Evolutionary conservation across 2,329 filamentous ascomycete species (phyloP), one percentile per base, ranked within the genome.

Genomic region (Trichoderma sp.): DNA sequence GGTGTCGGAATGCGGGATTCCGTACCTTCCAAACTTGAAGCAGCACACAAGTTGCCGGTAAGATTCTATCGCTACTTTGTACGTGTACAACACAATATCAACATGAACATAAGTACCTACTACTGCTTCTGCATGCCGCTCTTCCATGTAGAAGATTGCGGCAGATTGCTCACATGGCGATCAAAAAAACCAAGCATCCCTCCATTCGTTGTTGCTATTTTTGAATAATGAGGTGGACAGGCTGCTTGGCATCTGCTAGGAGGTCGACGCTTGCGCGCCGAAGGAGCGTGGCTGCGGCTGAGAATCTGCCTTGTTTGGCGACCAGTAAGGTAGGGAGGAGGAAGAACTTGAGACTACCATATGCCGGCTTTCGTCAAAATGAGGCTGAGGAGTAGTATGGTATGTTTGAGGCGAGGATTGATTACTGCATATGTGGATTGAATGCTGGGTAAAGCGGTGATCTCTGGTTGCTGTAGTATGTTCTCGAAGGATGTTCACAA

Each of bases 271-370:
- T n/a, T 57, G 39, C 17, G 39, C 17, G 24, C 39, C 28, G 54
- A 44, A 12, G 55, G 55, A 57, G 39, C 19, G 26, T 44, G 19
- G 34, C 52, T 56, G 52, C 52, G 52, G 52, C 52, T 56, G 52
- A 44, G n/a, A 43, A 3, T 43, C 52, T 56, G 52, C 39, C 52
- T 56, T 24, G 26, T 43, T 21, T 26, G 39, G 39, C 15, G 21
- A 21, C 19, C 14, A 55, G 7, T 34, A 34, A 12, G 30, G 12
- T 39, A 39, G 34, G 34, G 12, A 39, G 12, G 34, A 34, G 34
- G 15, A 51, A 7, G 21, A n/a, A 5, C 12, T 24, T 24, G n/a
- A 19, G 19, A 43, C 30, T 17, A 43, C 15, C 4, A 24, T 10
- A 43, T 56, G 34, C 34, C 19, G 19, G 15, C 10, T 12, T 17